phyloP scores from a whole-genome alignment of 1,139 yeast species.

The Sugiyamaella paludigena region DNA sequence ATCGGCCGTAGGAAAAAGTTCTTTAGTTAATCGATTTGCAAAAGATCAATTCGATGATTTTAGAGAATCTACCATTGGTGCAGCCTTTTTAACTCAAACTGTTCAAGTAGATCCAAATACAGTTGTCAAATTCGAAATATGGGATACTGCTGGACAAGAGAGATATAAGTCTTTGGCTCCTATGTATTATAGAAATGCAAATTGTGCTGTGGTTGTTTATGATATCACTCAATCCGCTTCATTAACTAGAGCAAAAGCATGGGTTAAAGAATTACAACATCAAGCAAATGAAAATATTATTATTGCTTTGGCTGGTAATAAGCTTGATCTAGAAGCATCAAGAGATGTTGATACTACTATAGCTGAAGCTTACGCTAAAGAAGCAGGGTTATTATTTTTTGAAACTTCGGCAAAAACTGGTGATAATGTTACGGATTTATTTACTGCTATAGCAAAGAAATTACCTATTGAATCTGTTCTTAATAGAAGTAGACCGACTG shows the following conservation, averaged over 20 bases:
- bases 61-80: conserved; percentile 95
- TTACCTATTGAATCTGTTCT: conserved; percentile 39
- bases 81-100: conserved; percentile 93
- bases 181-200: conserved; percentile 86
- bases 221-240: conserved; percentile 65
- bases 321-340: conserved; percentile 57
- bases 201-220: conserved; percentile 84
- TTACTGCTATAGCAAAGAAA: conserved; percentile 67
- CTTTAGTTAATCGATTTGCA: conserved; percentile 90
- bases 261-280: conserved; percentile 93
- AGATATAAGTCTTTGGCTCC: conserved; percentile 87
- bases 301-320: conserved; percentile 82
- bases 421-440: conserved; percentile 73
- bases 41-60: conserved; percentile 92
- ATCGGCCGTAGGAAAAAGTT: conserved; percentile 91
- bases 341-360: conserved; percentile 55
- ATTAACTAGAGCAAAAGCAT: conserved; percentile 82
- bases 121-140: conserved; percentile 46
- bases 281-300: conserved; percentile 84
- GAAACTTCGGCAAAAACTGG: conserved; percentile 97
- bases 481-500: conserved; percentile 28
- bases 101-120: conserved; percentile 60
- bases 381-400: conserved; percentile 74
- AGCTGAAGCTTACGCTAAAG: conserved; percentile 61
- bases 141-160: conserved; percentile 94